These are phyloP conservation scores for Helotiales sp. DNA, from an alignment of 2,329 filamentous ascomycete genomes.

Conservation along the genomic window DNA sequence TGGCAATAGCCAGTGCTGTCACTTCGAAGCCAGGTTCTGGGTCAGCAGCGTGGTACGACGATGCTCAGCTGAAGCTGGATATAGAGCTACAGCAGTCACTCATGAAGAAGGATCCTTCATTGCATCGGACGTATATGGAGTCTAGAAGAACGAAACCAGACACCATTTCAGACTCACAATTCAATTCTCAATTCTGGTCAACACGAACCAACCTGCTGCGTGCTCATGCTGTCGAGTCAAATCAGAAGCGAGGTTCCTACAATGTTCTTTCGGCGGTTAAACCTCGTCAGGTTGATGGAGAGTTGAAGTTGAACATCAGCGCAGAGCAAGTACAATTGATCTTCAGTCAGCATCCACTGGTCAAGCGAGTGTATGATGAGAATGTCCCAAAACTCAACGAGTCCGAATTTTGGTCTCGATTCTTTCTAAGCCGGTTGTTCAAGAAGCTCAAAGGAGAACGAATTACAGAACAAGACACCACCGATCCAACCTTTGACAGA, in stretches of 20 bases:
- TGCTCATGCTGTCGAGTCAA: constrained; percentile 84
- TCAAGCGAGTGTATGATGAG: constrained; percentile 89
- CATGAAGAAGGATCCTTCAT: constrained; percentile 72
- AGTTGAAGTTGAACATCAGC: constrained; percentile 78
- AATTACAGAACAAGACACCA: constrained; percentile 72
- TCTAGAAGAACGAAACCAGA: constrained; percentile 81
- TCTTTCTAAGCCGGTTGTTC: constrained; percentile 87
- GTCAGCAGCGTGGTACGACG: constrained; percentile 73
- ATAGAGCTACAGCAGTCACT: constrained; percentile 84
- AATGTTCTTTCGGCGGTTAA: constrained; percentile 93
- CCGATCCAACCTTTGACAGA: constrained; percentile 79
- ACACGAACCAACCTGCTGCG: constrained; percentile 82
- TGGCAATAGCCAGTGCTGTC: constrained; percentile 75
- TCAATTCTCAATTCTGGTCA: constrained; percentile 94
- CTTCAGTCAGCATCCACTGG: constrained; percentile 87
- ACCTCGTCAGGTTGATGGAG: constrained; percentile 71
- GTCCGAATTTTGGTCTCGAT: constrained; percentile 86
- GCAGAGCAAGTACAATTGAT: constrained; percentile 93
- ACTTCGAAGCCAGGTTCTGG: constrained; percentile 46
- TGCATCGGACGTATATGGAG: constrained; percentile 86
- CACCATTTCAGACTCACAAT: constrained; percentile 75
- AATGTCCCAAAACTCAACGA: constrained; percentile 82
- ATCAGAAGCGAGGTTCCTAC: constrained; percentile 85
- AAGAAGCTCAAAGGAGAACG: constrained; percentile 92
- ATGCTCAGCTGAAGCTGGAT: constrained; percentile 74